Evolutionary conservation across 768 basidiomycete species (phyloP).

Genomic region (Macrolepiota albuminosa): DNA sequence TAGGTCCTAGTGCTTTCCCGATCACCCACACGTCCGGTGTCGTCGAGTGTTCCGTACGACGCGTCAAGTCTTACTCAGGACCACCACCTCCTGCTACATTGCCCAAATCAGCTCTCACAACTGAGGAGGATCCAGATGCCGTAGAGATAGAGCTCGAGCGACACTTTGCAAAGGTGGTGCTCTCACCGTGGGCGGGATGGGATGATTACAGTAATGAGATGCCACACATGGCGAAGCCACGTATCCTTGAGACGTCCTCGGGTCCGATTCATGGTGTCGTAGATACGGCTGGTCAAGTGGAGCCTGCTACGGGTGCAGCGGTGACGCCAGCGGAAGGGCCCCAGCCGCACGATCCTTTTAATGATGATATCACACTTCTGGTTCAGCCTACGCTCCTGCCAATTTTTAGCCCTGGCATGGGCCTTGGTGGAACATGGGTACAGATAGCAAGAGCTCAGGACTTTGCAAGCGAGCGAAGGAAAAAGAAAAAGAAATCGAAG

Average conservation of each 20-base stretch:
- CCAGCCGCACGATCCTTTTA: constrained; percentile 44
- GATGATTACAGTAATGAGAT: constrained; percentile 28
- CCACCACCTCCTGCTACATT: constrained; percentile 27
- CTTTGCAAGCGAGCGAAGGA: constrained; percentile 11
- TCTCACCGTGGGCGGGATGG: constrained; percentile 40
- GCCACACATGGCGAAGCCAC: constrained; percentile 29
- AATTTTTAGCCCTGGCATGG: constrained; percentile 48
- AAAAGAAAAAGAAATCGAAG: constrained; percentile 31
- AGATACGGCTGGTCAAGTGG: constrained; percentile 7
- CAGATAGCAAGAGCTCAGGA: constrained; percentile 48
- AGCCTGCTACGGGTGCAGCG: constrained; percentile 20
- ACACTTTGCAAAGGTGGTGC: constrained; percentile 30
- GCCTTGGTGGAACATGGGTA: constrained; percentile 62
- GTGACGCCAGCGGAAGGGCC: constrained; percentile 7
- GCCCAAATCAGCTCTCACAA: constrained; percentile 19
- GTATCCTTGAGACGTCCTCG: constrained; percentile 29
- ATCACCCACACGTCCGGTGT: constrained; percentile 61
- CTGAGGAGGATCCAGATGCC: constrained; percentile 23
- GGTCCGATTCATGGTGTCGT: constrained; percentile 25
- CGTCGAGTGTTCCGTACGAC: constrained; percentile 61
- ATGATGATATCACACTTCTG: constrained; percentile 57
- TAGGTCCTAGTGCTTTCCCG: constrained; percentile 56
- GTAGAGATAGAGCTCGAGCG: constrained; percentile 36
- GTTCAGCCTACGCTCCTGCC: constrained; percentile 41
- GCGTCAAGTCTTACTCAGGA: constrained; percentile 41